Base-by-base conservation (phyloP, 73 alveolate genomes). In the Paraurostyla sp. region DNA sequence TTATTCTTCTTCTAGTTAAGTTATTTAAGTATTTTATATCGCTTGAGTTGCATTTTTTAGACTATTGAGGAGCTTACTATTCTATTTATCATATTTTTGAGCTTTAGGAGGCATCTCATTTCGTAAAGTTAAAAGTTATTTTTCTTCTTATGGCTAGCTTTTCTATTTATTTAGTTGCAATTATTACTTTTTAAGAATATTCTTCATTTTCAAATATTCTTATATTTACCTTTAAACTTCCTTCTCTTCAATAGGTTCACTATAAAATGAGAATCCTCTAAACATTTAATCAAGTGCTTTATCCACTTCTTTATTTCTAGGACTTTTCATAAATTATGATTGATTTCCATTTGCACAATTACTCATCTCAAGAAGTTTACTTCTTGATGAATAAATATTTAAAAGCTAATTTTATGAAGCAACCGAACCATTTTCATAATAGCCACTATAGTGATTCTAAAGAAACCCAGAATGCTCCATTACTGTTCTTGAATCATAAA, bases 211-310 rank as follows among this genome's bases (percentile, higher is more conserved):
- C 49, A 32, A 38, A 54, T 83, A 83, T 46, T 83, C 81, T 49
- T 40, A 13, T 41, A 83, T 83, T 68, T 83, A 30, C 33, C 92
- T 63, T 27, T 48, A 20, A 16, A 83, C 92, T 68, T 83, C 92
- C 30, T 65, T 62, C 56, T 83, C 92, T 41, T 35, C 73, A 7
- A 58, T 52, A 25, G 86, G 76, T 40, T 83, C 92, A 20, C 92
- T 76, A 83, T 83, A 83, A 54, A 83, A 83, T 23, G 92, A 83
- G 60, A 83, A 83, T 22, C 92, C 92, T 48, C 54, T 83, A 40
- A 83, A 83, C 58, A 69, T 69, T 18, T 69, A 38, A 29, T 69
- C 84, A 38, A 38, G 45, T 35, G 84, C 84, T 69, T 69, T 69
- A 11, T 69, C 84, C 3, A 69, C 58, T 69, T 69, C 84, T 41